Evolutionary conservation across 1,139 yeast genomes (phyloP).

Genomic region (Suhomyces bolitotheri): DNA sequence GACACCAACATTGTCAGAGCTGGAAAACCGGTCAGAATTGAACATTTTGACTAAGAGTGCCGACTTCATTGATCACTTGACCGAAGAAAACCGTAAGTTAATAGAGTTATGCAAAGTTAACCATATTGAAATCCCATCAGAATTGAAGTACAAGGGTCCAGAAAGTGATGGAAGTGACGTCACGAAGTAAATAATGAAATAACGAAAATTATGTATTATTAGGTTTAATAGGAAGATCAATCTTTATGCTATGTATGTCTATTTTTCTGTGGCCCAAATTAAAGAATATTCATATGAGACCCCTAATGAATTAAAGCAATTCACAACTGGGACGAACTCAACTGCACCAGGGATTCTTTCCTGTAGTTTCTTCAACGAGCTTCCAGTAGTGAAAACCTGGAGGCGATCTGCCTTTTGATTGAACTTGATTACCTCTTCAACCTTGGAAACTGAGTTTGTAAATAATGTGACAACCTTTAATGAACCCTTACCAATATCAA

Average conservation of each 20-base stretch:
- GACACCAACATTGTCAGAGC: constrained; percentile 44
- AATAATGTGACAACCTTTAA: constrained; percentile 15
- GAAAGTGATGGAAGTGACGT: constrained; percentile 22
- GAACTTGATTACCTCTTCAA: constrained; percentile 11
- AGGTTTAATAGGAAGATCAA: background rate
- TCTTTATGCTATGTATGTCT: constrained; percentile 1
- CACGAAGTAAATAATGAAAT: constrained; percentile 14
- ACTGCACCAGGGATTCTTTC: background rate
- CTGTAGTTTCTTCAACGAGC: constrained; percentile 1
- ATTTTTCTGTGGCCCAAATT: constrained; percentile 16
- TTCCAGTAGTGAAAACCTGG: constrained; percentile 15
- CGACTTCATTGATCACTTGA: constrained; percentile 44
- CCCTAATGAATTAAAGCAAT: constrained; percentile 23
- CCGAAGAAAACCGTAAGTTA: constrained; percentile 40
- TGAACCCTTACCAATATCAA: constrained; percentile 9
- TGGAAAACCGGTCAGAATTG: constrained; percentile 48
- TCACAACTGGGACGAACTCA: constrained; percentile 32
- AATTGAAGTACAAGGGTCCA: constrained; percentile 43
- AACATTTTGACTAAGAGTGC: constrained; percentile 49
- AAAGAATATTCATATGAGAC: constrained; percentile 22
- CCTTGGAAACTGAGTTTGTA: constrained; percentile 19
- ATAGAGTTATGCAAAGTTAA: constrained; percentile 35
- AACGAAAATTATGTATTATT: background rate
- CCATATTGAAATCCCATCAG: constrained; percentile 42
- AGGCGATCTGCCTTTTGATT: constrained; percentile 9